Conservation (phyloP, 371 early-diverging fungal genomes). For the Sporodiniella umbellata region DNA sequence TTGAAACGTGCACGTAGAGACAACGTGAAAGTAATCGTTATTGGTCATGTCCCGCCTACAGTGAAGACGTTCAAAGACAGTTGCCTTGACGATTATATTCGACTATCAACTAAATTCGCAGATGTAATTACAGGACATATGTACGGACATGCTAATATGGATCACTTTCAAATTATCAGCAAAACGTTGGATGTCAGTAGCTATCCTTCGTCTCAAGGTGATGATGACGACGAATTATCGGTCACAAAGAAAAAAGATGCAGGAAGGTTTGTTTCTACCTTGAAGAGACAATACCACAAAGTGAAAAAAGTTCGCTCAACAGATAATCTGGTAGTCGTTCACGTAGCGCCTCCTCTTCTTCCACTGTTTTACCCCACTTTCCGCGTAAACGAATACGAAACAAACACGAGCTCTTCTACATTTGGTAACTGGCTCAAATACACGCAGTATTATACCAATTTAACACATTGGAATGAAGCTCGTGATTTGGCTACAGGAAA, state of each 20-base stretch:
- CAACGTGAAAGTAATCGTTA: conserved; percentile 54
- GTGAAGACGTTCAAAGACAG: conserved; percentile 56
- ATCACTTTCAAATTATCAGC: conserved; percentile 62
- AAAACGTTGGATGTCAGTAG: conserved; percentile 10
- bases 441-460: conserved; percentile 17
- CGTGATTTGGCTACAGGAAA: conserved; percentile 1
- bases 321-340: conserved; percentile 45
- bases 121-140: conserved; percentile 66
- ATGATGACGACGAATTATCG: conserved; percentile 21
- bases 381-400: conserved; percentile 57
- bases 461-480: conserved; percentile 16
- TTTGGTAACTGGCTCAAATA: conserved; percentile 18
- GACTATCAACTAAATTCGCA: conserved; percentile 50
- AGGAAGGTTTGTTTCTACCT: conserved; percentile 24
- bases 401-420: conserved; percentile 1
- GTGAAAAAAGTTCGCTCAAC: conserved; percentile 28
- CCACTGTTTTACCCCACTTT: conserved; percentile 69
- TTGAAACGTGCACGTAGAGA: conserved; percentile 44
- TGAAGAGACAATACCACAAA: conserved; percentile 27
- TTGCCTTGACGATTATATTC: conserved; percentile 58
- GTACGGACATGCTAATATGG: conserved; percentile 77
- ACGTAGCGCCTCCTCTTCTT: conserved; percentile 65
- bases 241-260: conserved; percentile 30
- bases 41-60: conserved; percentile 78
- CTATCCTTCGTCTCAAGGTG: background rate